Evolutionary conservation across 75 land plant species (phyloP).

Genomic region (Selaginella tamariscina): DNA sequence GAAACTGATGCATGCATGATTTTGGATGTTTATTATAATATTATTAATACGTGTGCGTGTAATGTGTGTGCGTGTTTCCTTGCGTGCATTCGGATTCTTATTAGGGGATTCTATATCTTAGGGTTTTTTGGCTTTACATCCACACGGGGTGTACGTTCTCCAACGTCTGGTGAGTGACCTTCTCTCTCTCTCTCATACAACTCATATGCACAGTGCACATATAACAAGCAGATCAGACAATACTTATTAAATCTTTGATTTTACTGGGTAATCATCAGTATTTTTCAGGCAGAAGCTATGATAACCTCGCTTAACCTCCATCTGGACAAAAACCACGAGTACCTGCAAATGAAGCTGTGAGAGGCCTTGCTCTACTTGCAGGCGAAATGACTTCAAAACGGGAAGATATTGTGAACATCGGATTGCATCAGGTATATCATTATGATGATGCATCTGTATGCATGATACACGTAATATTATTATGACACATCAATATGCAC

Average conservation of each 20-base stretch:
- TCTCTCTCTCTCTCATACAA: no score
- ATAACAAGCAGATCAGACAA: no score
- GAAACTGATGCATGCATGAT: no score
- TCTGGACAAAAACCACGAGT: constrained; percentile 23
- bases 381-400: constrained; percentile 22
- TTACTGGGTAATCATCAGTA: not conserved
- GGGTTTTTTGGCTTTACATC: constrained; percentile 19
- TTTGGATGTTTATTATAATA: not conserved
- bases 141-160: constrained; percentile 26
- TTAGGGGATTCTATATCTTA: not conserved
- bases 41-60: no score
- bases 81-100: no score
- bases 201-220: no score
- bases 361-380: constrained; percentile 17
- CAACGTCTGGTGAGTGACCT: constrained; percentile 28
- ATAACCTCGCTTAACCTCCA: constrained; percentile 19
- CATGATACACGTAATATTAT: not conserved
- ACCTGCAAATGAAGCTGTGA: constrained; percentile 18
- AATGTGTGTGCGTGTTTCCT: no score
- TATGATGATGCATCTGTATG: not conserved
- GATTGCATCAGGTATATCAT: not conserved
- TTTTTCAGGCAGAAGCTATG: constrained; percentile 18
- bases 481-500: not conserved
- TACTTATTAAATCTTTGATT: not conserved
- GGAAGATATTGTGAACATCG: not conserved